Evolutionary conservation across 495 filamentous ascomycete species (phyloP).

Genomic region (Astrothelium subdiscretum): DNA sequence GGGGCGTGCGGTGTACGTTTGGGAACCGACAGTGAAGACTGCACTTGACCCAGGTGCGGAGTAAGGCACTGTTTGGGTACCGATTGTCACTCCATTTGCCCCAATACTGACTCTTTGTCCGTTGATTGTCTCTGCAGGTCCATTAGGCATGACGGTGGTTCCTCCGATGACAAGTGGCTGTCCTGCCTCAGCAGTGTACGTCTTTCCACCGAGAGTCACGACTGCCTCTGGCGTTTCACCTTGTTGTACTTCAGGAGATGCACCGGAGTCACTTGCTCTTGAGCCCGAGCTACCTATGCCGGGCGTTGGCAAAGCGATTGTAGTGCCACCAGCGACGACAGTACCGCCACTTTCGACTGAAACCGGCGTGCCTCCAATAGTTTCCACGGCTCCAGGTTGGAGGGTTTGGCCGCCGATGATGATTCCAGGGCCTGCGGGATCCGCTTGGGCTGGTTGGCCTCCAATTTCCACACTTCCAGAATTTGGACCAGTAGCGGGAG

Average conservation of each 20-base stretch:
- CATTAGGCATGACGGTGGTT: background rate
- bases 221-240: background rate
- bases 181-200: background rate
- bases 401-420: background rate
- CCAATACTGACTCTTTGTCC: background rate
- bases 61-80: background rate
- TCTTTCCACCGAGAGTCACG: background rate
- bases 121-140: background rate
- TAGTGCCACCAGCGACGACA: background rate
- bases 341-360: background rate
- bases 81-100: background rate
- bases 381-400: background rate
- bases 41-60: background rate
- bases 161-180: background rate
- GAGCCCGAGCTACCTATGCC: background rate
- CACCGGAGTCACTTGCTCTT: background rate
- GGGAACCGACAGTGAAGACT: background rate
- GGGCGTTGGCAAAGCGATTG: background rate
- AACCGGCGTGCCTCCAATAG: background rate
- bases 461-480: background rate
- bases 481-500: background rate
- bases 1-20: background rate
- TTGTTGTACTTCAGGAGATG: background rate
- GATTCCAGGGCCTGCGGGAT: background rate
- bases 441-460: background rate